Conservation (phyloP, 1,284 basidiomycete species). For the Melampsora americana region DNA sequence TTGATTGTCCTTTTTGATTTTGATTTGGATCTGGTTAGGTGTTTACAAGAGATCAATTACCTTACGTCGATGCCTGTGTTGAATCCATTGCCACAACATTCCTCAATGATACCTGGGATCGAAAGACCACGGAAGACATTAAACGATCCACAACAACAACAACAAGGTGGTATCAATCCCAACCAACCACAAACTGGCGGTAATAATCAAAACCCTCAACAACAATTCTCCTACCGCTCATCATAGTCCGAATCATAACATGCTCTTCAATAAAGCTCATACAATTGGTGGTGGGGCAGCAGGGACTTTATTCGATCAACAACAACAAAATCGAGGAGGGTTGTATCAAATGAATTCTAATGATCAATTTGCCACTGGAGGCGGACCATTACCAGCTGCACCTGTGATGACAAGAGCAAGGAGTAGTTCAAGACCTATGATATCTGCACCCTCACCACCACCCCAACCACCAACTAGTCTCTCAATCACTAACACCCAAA, state of each 20-base stretch:
- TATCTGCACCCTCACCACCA: conserved; percentile 1
- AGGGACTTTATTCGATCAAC: background rate
- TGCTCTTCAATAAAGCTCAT: conserved; percentile 30
- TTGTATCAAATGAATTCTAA: background rate
- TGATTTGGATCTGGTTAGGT: conserved; percentile 58
- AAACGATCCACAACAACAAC: conserved; percentile 43
- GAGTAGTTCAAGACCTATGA: conserved; percentile 30
- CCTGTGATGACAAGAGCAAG: conserved; percentile 37
- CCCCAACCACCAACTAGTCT: too few species aligned
- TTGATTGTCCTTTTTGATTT: background rate
- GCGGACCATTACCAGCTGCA: background rate
- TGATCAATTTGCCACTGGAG: background rate
- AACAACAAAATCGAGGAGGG: background rate
- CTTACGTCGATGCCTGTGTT: conserved; percentile 92
- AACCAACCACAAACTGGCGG: background rate
- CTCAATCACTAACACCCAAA: too few species aligned
- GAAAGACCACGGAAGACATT: conserved; percentile 49
- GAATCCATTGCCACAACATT: conserved; percentile 74
- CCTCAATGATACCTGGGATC: conserved; percentile 48
- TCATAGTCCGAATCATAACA: conserved; percentile 15
- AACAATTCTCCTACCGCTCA: conserved; percentile 10
- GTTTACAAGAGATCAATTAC: conserved; percentile 96
- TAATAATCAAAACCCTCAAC: background rate
- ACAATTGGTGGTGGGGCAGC: background rate
- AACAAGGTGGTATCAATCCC: background rate